Evolutionary conservation across 2,329 filamentous ascomycete genomes (phyloP), one percentile per base, ranked within the genome.

Genomic region (Nectriaceae sp.): DNA sequence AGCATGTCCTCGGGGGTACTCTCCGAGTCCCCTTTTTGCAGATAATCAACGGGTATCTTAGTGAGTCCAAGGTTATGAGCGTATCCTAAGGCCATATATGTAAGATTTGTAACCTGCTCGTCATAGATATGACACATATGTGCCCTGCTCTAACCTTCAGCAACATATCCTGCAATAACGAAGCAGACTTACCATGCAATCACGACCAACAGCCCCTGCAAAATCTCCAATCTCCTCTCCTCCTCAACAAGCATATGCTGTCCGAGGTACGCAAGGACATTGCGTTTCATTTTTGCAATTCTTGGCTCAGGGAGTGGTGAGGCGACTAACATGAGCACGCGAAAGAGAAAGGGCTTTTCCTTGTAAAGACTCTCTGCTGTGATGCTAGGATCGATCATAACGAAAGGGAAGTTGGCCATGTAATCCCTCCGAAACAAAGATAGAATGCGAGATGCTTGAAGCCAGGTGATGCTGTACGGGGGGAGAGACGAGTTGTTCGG

Each of bases 131-230:
- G 65, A 19, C 67, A 62, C 13, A 64, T 55, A 33, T 68, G 67
- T 15, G 64, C 65, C 71, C 71, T 74, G 18, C 0, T 8, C 6
- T 5, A 16, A 4, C 1, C 4, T 5, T 55, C 16, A 52, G 2
- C 8, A 10, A 21, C 3, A 8, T n/a, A 21, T 8, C 4, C 18
- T 3, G 4, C 4, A 11, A 10, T 16, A 19, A 11, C 11, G 11
- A 3, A n/a, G 1, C 15, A 13, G 10, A 36, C 62, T 42, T 64
- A 78, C 76, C 76, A 79, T 19, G 73, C 68, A 45, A 77, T 62
- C 35, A 70, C 68, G 37, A 77, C 65, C 6, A 79, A 51, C 8
- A 78, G 59, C 0, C 75, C 76, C 56, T 78, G 75, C 2, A 79
- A 65, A 3, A 75, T 56, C 46, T 77, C 75, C 8, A 79, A 47